phyloP scores from a whole-genome alignment of 2,329 filamentous ascomycete genomes.

The Pestalotiopsis fici region DNA sequence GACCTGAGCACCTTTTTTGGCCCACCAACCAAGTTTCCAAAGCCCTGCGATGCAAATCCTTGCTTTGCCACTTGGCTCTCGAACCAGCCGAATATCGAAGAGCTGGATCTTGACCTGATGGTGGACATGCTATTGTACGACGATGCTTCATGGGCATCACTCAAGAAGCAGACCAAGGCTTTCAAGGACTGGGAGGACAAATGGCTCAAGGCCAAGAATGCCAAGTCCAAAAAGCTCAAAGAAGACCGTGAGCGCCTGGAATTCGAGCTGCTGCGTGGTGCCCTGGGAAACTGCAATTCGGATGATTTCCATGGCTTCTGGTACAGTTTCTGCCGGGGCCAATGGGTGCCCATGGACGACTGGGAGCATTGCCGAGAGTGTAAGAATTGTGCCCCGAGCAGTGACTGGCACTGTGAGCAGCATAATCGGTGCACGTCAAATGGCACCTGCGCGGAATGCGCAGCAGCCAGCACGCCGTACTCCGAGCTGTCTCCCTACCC shows the following conservation, averaged over 20 bases:
- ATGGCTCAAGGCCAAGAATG: slow-evolving; percentile 28
- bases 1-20: slow-evolving; percentile 33
- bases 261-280: slow-evolving; percentile 32
- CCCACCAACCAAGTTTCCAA: slow-evolving; percentile 24
- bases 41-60: slow-evolving; percentile 29
- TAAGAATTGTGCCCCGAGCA: slow-evolving; percentile 25
- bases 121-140: slow-evolving; percentile 34
- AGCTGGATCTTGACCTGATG: slow-evolving; percentile 33
- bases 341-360: slow-evolving; percentile 27
- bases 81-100: slow-evolving; percentile 33
- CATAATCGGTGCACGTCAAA: slow-evolving; percentile 30
- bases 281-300: slow-evolving; percentile 27
- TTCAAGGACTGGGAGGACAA: slow-evolving; percentile 31
- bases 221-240: slow-evolving; percentile 29
- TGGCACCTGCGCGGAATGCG: slow-evolving; percentile 28
- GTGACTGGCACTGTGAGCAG: slow-evolving; percentile 33
- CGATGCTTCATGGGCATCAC: slow-evolving; percentile 31
- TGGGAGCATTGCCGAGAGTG: slow-evolving; percentile 34
- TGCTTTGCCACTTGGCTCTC: slow-evolving; percentile 35
- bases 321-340: slow-evolving; percentile 33
- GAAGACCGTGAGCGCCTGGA: slow-evolving; percentile 32
- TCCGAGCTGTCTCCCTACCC: slow-evolving; percentile 16
- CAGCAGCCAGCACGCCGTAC: slow-evolving; percentile 20
- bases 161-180: slow-evolving; percentile 24
- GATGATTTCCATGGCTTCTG: slow-evolving; percentile 31